A percentile compares a stretch with the other conserved stretches of the same genome.
phyloP scores from a whole-genome alignment of 345 rosid genomes.

The Moricandia moricandioides region DNA sequence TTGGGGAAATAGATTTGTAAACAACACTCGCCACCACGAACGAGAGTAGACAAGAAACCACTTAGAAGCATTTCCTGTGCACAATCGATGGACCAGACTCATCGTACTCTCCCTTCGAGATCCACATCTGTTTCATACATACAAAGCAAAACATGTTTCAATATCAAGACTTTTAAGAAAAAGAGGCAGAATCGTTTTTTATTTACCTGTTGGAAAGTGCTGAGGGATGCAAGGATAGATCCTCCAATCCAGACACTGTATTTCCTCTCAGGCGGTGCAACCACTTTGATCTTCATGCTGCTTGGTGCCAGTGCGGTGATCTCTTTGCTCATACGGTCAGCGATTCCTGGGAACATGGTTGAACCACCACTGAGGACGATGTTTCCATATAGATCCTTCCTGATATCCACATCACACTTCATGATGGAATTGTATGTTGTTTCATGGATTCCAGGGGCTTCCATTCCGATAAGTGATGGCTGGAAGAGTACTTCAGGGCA shows the following conservation, averaged over 20 bases:
- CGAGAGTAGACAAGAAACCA: not conserved
- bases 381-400: slow-evolving; percentile 51
- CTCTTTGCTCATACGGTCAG: slow-evolving; percentile 52
- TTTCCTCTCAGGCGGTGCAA: slow-evolving; percentile 57
- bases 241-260: slow-evolving; percentile 60
- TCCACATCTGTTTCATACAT: slow-evolving; percentile 51
- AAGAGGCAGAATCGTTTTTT: not conserved
- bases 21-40: slow-evolving; percentile 31
- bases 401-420: slow-evolving; percentile 45
- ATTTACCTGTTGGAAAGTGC: slow-evolving; percentile 49
- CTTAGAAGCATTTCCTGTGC: slow-evolving; percentile 60
- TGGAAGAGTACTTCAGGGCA: slow-evolving; percentile 51
- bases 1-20: slow-evolving; percentile 28
- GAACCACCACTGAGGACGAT: slow-evolving; percentile 54
- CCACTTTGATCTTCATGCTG: slow-evolving; percentile 46
- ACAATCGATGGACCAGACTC: slow-evolving; percentile 61
- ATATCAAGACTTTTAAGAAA: not conserved
- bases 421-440: slow-evolving; percentile 44
- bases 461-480: slow-evolving; percentile 47
- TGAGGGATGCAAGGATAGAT: slow-evolving; percentile 53
- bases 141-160: slow-evolving; percentile 3
- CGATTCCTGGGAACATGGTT: slow-evolving; percentile 47
- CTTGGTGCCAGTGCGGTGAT: slow-evolving; percentile 45
- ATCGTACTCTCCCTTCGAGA: slow-evolving; percentile 55
- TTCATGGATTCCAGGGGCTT: slow-evolving; percentile 50